Evolutionary conservation across 352 stramenopile genomes (phyloP).

Genomic region (Phytopythium helicoides): DNA sequence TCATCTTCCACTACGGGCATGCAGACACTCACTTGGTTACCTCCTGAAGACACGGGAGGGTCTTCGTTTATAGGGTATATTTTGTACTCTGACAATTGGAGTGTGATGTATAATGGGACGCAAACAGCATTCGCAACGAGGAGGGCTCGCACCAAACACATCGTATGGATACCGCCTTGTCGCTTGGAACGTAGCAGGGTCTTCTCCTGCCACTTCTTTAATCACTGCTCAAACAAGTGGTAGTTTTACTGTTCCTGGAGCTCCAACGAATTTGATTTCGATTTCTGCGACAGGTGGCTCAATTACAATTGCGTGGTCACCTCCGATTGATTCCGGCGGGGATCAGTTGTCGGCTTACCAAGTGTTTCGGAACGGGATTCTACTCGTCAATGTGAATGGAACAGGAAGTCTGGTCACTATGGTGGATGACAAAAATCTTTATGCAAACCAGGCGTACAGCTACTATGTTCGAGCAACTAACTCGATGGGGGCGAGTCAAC

Average conservation of each 20-base stretch:
- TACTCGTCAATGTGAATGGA: conserved; percentile 9
- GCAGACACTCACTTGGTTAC: conserved; percentile 40
- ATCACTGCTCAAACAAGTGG: conserved; percentile 20
- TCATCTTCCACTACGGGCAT: conserved; percentile 30
- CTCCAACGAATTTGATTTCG: conserved; percentile 19
- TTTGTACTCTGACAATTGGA: conserved; percentile 24
- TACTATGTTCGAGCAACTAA: conserved; percentile 48
- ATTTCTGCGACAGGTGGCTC: conserved; percentile 26
- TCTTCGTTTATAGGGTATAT: conserved; percentile 28
- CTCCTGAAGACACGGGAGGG: conserved; percentile 38
- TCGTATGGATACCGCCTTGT: conserved; percentile 41
- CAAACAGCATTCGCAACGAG: conserved; percentile 31
- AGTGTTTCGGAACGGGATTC: conserved; percentile 29
- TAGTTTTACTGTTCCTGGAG: conserved; percentile 19
- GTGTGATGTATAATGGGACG: conserved; percentile 41
- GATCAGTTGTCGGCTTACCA: conserved; percentile 35
- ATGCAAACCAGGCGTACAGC: conserved; percentile 24
- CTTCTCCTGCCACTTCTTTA: conserved; percentile 18
- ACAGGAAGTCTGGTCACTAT: conserved; percentile 9
- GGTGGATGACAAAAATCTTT: conserved; percentile 28
- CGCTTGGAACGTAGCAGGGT: conserved; percentile 41
- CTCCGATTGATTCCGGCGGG: conserved; percentile 43
- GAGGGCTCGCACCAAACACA: conserved; percentile 30
- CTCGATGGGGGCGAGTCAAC: conserved; percentile 19
- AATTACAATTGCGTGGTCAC: conserved; percentile 38